Evolutionary conservation across 768 basidiomycete genomes (phyloP).

Genomic region (Hericium rajendrae): DNA sequence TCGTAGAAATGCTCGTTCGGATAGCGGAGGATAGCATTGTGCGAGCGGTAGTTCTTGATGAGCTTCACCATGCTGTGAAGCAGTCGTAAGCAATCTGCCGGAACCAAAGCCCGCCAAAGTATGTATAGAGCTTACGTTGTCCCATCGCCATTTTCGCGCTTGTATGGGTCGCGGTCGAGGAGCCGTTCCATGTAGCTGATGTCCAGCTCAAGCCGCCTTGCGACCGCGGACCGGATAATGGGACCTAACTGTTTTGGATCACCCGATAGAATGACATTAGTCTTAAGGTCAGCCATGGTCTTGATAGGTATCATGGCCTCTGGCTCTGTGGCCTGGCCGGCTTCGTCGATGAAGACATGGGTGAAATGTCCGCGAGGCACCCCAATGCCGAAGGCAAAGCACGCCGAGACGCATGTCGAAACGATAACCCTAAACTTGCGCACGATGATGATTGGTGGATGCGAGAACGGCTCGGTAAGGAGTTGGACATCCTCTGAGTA

Average conservation of each 20-base stretch:
- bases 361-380: constrained; percentile 52
- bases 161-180: constrained; percentile 27
- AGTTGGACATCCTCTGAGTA: constrained; percentile 12
- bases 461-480: constrained; percentile 28
- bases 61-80: constrained; percentile 48
- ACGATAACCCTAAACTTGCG: constrained; percentile 43
- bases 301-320: constrained; percentile 56
- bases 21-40: constrained; percentile 47
- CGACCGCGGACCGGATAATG: constrained; percentile 49
- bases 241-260: constrained; percentile 70
- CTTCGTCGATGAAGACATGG: constrained; percentile 66
- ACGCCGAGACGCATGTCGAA: constrained; percentile 55
- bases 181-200: constrained; percentile 51
- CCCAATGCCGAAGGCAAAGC: constrained; percentile 45
- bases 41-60: constrained; percentile 57
- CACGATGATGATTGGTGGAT: constrained; percentile 34
- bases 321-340: constrained; percentile 64
- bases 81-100: neutral
- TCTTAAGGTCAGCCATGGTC: constrained; percentile 41
- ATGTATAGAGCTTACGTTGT: constrained; percentile 7
- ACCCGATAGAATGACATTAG: constrained; percentile 54
- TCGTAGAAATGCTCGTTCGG: constrained; percentile 54
- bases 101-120: neutral
- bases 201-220: constrained; percentile 45
- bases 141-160: constrained; percentile 9